These are phyloP conservation scores for Neonectria hederae DNA, from an alignment of 2,329 filamentous ascomycete genomes.

Conservation along the genomic window DNA sequence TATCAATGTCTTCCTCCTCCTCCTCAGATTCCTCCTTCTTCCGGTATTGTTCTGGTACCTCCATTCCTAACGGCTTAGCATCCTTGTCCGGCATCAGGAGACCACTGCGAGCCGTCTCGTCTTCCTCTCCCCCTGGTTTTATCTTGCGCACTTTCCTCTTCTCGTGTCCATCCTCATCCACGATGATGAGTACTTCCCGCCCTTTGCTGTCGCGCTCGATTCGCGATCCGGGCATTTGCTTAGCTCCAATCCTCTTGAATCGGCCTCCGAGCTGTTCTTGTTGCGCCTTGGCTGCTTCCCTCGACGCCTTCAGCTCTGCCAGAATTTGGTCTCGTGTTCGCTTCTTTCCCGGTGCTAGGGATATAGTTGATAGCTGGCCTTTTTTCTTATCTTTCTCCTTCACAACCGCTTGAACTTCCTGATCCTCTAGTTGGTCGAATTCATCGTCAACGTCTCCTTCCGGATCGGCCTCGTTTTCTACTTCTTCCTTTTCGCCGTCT, in stretches of 20 bases:
- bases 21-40: slow-evolving; percentile 58
- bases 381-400: slow-evolving; percentile 68
- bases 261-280: slow-evolving; percentile 64
- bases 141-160: slow-evolving; percentile 70
- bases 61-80: slow-evolving; percentile 70
- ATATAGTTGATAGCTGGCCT: slow-evolving; percentile 65
- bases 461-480: slow-evolving; percentile 43
- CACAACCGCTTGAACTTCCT: slow-evolving; percentile 62
- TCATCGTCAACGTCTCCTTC: slow-evolving; percentile 69
- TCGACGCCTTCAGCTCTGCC: slow-evolving; percentile 71
- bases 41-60: slow-evolving; percentile 68
- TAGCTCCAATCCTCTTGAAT: slow-evolving; percentile 72
- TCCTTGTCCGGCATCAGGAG: slow-evolving; percentile 65
- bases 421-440: slow-evolving; percentile 66
- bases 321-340: slow-evolving; percentile 73
- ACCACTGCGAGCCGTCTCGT: slow-evolving; percentile 50
- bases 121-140: slow-evolving; percentile 51
- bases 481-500: slow-evolving; percentile 37
- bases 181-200: slow-evolving; percentile 70
- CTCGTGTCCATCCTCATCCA: slow-evolving; percentile 73
- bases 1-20: slow-evolving; percentile 67
- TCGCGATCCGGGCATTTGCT: slow-evolving; percentile 62
- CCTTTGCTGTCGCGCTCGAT: slow-evolving; percentile 70
- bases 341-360: slow-evolving; percentile 66
- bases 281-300: slow-evolving; percentile 67